Base-by-base conservation (phyloP, 139 green algal species). In the Zygnema circumcarinatum region DNA sequence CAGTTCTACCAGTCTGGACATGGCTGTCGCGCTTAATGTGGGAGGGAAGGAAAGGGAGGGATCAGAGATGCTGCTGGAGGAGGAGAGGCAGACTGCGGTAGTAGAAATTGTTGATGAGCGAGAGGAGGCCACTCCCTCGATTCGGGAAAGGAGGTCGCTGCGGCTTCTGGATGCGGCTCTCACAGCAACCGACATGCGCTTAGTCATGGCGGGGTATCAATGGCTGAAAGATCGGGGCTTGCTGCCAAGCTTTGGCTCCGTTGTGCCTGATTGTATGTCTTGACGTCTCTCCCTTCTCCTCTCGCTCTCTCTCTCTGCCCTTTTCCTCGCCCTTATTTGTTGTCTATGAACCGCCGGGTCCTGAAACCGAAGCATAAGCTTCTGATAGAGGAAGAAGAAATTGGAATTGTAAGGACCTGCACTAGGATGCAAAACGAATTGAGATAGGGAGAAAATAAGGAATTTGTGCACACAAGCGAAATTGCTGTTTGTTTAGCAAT, bases 211-310 rank as follows among this genome's bases (percentile, higher is more conserved):
- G n/a, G 52, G 36, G 25, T 87, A 87, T n/a, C 25, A 85, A 20
- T 87, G 81, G 81, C 81, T 87, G 33, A 69, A 81, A 39, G 11
- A 35, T 25, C 21, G 52, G 72, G 74, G 74, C 21, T 33, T 87
- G 33, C 81, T 87, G 0, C 62, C 39, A 0, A 85, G 31, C 25
- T 87, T 87, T 31, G 81, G 81, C 2, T 41, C 69, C 36, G 3
- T 78, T 78, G 33, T 78, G 11, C 69, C 69, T 40, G 35, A 78
- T 11, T 78, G 69, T 39, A 41, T 29, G 36, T 78, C 11, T 29
- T 29, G 25, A 72, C 56, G 25, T 72, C 56, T 29, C 25, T 72
- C 56, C 29, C 56, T 29, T 72, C n/a, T n/a, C n/a, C n/a, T n/a
- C n/a, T n/a, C n/a, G n/a, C n/a, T n/a, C n/a, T n/a, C n/a, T n/a